Evolutionary conservation across 1,284 basidiomycete genomes (phyloP).

Genomic region (Cryptococcus sp.): DNA sequence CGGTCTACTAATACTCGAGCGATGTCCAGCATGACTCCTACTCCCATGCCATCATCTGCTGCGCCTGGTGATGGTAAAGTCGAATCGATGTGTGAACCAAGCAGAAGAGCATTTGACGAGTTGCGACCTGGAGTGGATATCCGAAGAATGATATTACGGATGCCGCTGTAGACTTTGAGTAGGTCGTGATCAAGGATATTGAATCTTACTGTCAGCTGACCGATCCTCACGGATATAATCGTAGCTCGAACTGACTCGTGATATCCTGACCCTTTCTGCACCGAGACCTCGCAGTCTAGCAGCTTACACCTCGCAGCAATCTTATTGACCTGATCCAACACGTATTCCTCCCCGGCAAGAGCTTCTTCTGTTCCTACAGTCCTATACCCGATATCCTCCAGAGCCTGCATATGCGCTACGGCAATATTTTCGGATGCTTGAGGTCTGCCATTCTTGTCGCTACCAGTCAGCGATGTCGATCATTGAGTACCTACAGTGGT

Average conservation of each 20-base stretch:
- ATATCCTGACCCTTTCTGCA: constrained; percentile 75
- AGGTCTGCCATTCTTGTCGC: constrained; percentile 25
- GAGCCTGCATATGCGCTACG: constrained; percentile 36
- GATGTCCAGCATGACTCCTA: constrained; percentile 89
- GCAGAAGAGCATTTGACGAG: constrained; percentile 77
- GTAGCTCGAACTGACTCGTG: constrained; percentile 55
- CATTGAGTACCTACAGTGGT: constrained; percentile 9
- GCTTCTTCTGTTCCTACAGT: constrained; percentile 90
- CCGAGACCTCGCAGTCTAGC: constrained; percentile 77
- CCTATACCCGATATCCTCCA: constrained; percentile 80
- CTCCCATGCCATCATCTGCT: constrained; percentile 79
- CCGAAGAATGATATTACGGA: constrained; percentile 84
- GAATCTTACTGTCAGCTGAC: constrained; percentile 54
- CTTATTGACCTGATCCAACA: constrained; percentile 62
- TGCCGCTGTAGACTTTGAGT: constrained; percentile 84
- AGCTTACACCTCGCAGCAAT: constrained; percentile 61
- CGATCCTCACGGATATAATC: too few relatives aligned
- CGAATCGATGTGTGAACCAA: constrained; percentile 84
- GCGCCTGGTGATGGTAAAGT: constrained; percentile 67
- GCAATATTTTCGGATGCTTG: constrained; percentile 41
- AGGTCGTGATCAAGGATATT: constrained; percentile 78
- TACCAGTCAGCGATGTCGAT: constrained; percentile 7
- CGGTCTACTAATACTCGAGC: constrained; percentile 72
- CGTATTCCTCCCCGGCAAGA: constrained; percentile 77
- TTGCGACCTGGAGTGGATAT: constrained; percentile 61